Percentiles rank a stretch among this genome's conserved stretches.
These are phyloP conservation scores for Sodiomyces alkalinus DNA, from an alignment of 2,329 filamentous ascomycete species.

Conservation along the genomic window DNA sequence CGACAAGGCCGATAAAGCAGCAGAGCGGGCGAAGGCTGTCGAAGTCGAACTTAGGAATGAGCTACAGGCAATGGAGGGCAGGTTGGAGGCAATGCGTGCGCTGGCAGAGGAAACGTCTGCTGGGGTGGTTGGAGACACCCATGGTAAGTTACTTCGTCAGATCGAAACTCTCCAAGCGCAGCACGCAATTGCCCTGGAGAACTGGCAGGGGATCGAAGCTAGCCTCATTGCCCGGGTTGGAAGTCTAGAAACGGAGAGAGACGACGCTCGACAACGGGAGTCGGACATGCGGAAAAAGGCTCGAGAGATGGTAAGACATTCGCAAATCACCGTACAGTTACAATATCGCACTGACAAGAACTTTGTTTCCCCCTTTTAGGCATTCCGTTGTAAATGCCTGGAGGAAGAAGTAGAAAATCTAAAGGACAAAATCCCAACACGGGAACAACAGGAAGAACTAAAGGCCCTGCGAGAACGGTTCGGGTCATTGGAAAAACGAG, in stretches of 20 bases:
- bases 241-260: slow-evolving; percentile 75
- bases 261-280: slow-evolving; percentile 72
- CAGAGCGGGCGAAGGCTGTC: slow-evolving; percentile 49
- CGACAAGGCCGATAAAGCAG: slow-evolving; percentile 57
- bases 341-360: not conserved
- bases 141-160: slow-evolving; percentile 81
- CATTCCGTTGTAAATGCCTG: slow-evolving; percentile 45
- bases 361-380: slow-evolving; percentile 27
- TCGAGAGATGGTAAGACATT: slow-evolving; percentile 60
- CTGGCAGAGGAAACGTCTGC: slow-evolving; percentile 83
- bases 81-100: slow-evolving; percentile 73
- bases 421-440: slow-evolving; percentile 47
- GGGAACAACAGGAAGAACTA: slow-evolving; percentile 49
- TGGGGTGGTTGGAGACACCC: slow-evolving; percentile 63
- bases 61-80: slow-evolving; percentile 63
- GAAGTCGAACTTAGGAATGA: slow-evolving; percentile 76
- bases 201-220: slow-evolving; percentile 93
- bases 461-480: slow-evolving; percentile 42
- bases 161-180: slow-evolving; percentile 93
- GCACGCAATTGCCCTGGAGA: slow-evolving; percentile 85
- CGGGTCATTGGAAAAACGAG: slow-evolving; percentile 46
- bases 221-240: slow-evolving; percentile 65
- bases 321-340: too few species aligned
- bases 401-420: slow-evolving; percentile 74
- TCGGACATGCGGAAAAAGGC: slow-evolving; percentile 80